phyloP scores from a whole-genome alignment of 306 rosid genomes.

The Sicyos baderoa region DNA sequence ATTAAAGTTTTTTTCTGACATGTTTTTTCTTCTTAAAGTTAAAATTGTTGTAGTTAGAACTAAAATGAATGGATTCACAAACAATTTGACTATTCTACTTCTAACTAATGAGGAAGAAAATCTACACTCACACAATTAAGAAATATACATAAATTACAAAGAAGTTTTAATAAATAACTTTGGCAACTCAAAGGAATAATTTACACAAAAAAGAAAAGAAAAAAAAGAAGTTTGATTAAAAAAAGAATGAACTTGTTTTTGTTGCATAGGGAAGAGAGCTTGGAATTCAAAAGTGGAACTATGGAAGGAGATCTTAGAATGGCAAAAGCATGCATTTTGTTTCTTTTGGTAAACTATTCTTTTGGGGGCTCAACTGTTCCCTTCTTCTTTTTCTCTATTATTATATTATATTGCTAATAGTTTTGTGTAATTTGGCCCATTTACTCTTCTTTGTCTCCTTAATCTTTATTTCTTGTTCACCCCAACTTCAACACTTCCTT shows the following conservation, averaged over 20 bases:
- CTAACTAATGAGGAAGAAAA: no score
- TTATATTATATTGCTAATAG: no score
- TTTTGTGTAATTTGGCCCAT: slow-evolving; percentile 10
- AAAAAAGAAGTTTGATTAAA: slow-evolving; percentile 43
- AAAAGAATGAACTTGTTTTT: slow-evolving; percentile 47
- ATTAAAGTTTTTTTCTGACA: no score
- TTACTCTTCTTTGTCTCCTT: slow-evolving; percentile 16
- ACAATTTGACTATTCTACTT: no score
- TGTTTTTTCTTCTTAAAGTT: no score
- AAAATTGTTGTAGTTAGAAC: no score
- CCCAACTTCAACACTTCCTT: slow-evolving; percentile 46
- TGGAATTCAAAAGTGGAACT: slow-evolving; percentile 71
- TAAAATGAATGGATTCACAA: background rate
- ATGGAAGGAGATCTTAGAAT: slow-evolving; percentile 49
- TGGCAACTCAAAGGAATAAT: slow-evolving; percentile 23
- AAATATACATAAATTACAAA: no score
- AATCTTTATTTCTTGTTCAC: slow-evolving; percentile 5
- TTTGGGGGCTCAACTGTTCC: background rate
- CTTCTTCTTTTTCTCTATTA: no score
- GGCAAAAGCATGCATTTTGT: slow-evolving; percentile 74
- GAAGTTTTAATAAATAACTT: slow-evolving; percentile 21
- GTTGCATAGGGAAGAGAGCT: slow-evolving; percentile 75
- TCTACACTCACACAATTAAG: background rate
- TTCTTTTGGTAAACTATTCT: slow-evolving; percentile 47
- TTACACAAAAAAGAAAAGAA: slow-evolving; percentile 40